phyloP scores from a whole-genome alignment of 306 rosid species.

The Castanea crenata region DNA sequence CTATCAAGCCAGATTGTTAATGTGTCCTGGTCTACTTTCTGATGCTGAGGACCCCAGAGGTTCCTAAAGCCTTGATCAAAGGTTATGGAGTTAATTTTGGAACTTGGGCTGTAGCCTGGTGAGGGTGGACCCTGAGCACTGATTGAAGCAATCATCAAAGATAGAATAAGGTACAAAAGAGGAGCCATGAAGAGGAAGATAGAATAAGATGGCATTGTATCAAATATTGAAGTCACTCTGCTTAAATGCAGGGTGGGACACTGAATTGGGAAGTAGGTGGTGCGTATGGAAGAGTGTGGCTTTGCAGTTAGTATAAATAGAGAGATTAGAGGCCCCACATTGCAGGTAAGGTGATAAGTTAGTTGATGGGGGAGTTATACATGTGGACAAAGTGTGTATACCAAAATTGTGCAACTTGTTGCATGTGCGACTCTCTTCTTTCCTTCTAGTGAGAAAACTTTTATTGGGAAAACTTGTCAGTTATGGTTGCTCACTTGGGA shows the following conservation, averaged over 20 bases:
- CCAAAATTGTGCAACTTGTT: constrained; percentile 1
- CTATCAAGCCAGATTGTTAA: constrained; percentile 75
- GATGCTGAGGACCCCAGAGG: constrained; percentile 87
- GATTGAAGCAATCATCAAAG: constrained; percentile 29
- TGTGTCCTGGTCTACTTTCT: constrained; percentile 50
- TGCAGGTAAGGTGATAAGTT: constrained; percentile 26
- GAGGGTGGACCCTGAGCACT: constrained; percentile 70
- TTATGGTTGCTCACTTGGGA: constrained; percentile 3
- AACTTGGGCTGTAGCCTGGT: constrained; percentile 74
- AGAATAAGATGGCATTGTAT: constrained; percentile 34
- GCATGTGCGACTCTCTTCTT: constrained; percentile 13
- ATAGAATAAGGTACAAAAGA: constrained; percentile 32
- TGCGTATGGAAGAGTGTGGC: constrained; percentile 28
- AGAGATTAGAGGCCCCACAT: constrained; percentile 35
- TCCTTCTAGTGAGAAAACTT: constrained; percentile 10
- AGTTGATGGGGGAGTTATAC: constrained; percentile 34
- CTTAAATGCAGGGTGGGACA: constrained; percentile 21
- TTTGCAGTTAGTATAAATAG: constrained; percentile 44
- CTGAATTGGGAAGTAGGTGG: constrained; percentile 7
- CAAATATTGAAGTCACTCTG: constrained; percentile 38
- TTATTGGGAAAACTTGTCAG: constrained; percentile 12
- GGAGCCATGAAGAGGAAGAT: constrained; percentile 34
- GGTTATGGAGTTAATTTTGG: constrained; percentile 41
- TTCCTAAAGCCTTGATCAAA: constrained; percentile 64
- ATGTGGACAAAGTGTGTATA: constrained; percentile 27